Conservation (phyloP, 768 basidiomycete species). For the Thelephora aurantiotincta region DNA sequence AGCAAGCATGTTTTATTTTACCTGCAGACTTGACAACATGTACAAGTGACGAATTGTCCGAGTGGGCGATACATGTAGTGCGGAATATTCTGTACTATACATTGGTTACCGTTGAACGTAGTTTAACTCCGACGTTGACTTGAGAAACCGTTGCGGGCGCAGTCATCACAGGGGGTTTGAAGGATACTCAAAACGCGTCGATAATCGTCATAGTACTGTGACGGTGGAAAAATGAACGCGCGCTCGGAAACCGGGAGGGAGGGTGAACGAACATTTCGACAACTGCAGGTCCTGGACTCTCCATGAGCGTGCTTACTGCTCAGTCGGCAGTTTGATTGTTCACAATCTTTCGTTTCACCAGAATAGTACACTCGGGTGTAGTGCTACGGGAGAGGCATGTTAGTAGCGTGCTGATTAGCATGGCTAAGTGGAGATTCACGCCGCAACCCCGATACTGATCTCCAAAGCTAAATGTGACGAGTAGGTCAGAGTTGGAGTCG, state of each 20-base stretch:
- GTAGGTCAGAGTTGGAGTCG: background rate
- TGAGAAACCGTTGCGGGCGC: constrained; percentile 13
- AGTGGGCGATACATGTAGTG: no score
- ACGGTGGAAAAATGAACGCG: background rate
- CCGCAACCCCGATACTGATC: constrained; percentile 16
- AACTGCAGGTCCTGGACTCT: constrained; percentile 42
- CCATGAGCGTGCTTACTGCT: constrained; percentile 48
- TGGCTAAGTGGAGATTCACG: constrained; percentile 5
- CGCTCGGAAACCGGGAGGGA: background rate
- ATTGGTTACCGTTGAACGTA: no score
- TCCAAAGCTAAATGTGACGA: constrained; percentile 8
- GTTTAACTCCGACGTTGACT: background rate
- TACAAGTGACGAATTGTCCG: background rate
- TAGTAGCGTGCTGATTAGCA: background rate
- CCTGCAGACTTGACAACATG: background rate
- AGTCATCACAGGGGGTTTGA: constrained; percentile 46
- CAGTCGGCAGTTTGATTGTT: constrained; percentile 30
- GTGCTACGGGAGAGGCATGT: constrained; percentile 28
- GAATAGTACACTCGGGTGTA: constrained; percentile 51
- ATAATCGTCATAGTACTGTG: constrained; percentile 24
- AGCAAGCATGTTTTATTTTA: no score
- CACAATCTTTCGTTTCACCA: constrained; percentile 44
- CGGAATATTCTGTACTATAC: background rate
- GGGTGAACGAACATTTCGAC: constrained; percentile 23
- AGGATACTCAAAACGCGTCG: constrained; percentile 51